Evolutionary conservation across 768 basidiomycete genomes (phyloP), one percentile per base, ranked within the genome.

Genomic region (Pulveroboletus sp.): DNA sequence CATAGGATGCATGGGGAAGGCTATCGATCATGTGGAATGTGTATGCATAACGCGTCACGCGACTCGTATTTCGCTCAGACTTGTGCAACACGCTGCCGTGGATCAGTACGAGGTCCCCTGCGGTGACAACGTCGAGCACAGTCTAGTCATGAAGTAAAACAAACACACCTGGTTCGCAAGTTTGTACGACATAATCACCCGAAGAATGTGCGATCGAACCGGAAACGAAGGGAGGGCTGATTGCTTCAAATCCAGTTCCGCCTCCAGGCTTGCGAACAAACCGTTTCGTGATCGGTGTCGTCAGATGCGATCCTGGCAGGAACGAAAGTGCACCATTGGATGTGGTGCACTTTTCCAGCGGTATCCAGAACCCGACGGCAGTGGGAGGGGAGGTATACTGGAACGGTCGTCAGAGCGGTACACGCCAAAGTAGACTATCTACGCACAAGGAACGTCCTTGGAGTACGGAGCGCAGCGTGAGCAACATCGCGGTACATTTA

Each of bases 341-440:
- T 2, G 77, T 62, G 6, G 93, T 94, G 66, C 94, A 97, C 50
- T 80, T 76, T 65, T 98, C 95, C 32, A 99, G 72, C 0, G 95
- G 90, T 49, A 98, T 89, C 97, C 97, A 99, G 64, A 94, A 91
- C 2, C 97, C 97, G 19, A 98, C 78, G 0, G 97, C 97, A 9
- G 83, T 84, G 0, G 90, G 90, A 11, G 97, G 97, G 34, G 88
- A 75, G 9, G 94, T 97, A 69, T 95, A 97, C 83, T 98, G 64
- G 36, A 69, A 25, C 12, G 40, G 11, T 36, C 6, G 23, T 61
- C 24, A 51, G 20, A 17, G 48, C 5, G 32, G 31, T 45, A 40
- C 37, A 16, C 12, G 5, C 16, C 9, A 4, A 13, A 37, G 13
- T n/a, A 36, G 13, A 16, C 29, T 7, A 12, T 21, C 23, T 42